A percentile compares a stretch with the other conserved stretches of the same genome.
Evolutionary conservation across 768 basidiomycete species (phyloP).

Genomic region (Pisolithus marmoratus): DNA sequence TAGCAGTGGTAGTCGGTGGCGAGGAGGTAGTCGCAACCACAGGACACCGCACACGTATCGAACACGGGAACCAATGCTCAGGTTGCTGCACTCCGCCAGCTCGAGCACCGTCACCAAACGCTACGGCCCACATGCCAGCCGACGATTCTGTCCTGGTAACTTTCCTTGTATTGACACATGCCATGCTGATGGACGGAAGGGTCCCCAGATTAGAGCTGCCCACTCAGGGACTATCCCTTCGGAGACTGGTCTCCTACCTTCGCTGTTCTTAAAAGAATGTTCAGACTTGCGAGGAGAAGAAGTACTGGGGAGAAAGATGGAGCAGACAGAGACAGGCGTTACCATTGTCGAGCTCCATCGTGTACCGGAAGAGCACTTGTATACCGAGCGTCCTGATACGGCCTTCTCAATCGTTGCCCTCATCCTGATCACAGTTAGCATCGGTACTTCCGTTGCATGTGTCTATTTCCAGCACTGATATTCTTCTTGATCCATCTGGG

Average conservation of each 20-base stretch:
- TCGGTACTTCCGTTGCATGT: conserved; percentile 24
- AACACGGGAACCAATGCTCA: conserved; percentile 27
- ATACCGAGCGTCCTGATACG: conserved; percentile 15
- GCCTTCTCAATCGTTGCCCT: conserved; percentile 22
- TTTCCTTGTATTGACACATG: too few species aligned
- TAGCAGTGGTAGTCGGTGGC: too few species aligned
- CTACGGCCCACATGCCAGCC: conserved; percentile 6
- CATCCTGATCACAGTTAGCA: conserved; percentile 26
- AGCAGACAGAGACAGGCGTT: conserved; percentile 17
- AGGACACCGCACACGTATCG: conserved; percentile 32
- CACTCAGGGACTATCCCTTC: conserved; percentile 29
- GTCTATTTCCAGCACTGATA: too few species aligned
- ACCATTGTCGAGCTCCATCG: conserved; percentile 23
- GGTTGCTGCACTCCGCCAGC: conserved; percentile 36
- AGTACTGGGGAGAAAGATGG: conserved; percentile 21
- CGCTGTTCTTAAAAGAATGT: conserved; percentile 25
- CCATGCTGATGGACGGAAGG: too few species aligned
- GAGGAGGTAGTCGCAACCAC: conserved; percentile 21
- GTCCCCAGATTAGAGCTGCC: neutral
- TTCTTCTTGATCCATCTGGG: too few species aligned
- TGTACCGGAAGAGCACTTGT: conserved; percentile 11
- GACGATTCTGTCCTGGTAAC: too few species aligned
- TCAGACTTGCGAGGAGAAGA: conserved; percentile 4
- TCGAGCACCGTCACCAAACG: too few species aligned
- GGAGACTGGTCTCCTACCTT: conserved; percentile 27